Conservation (phyloP, 345 rosid genomes). For the Citrus australasica region DNA sequence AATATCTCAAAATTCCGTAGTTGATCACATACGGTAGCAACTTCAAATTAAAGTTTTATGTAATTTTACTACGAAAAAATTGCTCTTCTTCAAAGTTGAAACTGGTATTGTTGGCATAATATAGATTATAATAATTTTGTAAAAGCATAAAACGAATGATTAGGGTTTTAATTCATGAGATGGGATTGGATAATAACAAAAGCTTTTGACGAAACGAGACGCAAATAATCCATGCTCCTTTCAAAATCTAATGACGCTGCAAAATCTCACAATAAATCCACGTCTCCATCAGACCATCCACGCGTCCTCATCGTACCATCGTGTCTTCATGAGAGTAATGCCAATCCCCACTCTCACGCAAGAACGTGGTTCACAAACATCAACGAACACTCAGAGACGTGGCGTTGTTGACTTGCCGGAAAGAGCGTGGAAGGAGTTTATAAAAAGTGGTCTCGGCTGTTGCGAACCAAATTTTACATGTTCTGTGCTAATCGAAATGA, state of each 20-base stretch:
- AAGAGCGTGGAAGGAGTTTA: neutral
- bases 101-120: no score
- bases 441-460: neutral
- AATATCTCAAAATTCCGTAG: no score
- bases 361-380: neutral
- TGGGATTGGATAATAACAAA: neutral
- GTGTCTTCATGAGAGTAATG: neutral
- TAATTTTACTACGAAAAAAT: no score
- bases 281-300: slow-evolving; percentile 21
- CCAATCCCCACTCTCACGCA: neutral
- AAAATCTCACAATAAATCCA: neutral
- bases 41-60: no score
- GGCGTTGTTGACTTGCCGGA: neutral
- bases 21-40: no score
- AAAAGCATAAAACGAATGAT: neutral
- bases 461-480: neutral
- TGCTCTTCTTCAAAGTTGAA: no score
- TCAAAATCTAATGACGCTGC: neutral
- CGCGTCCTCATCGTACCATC: slow-evolving; percentile 4
- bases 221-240: neutral
- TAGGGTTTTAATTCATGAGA: neutral
- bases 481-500: neutral
- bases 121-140: no score
- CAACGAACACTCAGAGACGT: accelerated
- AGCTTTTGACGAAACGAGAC: neutral